Evolutionary conservation across 345 rosid genomes (phyloP).

Genomic region (Anacardium occidentale): DNA sequence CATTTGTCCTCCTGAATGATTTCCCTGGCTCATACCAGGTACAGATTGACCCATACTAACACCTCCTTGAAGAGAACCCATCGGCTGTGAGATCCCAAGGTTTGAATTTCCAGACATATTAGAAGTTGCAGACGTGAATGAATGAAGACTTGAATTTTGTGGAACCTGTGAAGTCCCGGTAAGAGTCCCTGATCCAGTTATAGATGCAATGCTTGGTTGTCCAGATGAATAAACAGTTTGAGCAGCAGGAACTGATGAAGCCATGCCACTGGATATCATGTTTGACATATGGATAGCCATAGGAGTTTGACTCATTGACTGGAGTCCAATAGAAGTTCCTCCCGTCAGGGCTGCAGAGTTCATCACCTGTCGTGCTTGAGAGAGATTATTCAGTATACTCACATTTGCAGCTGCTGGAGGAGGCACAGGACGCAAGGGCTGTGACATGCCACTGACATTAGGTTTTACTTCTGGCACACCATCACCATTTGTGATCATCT

Average conservation of each 20-base stretch:
- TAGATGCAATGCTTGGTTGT: slow-evolving; percentile 57
- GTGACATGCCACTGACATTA: slow-evolving; percentile 62
- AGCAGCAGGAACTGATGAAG: slow-evolving; percentile 74
- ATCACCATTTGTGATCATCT: slow-evolving; percentile 55
- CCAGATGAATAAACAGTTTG: slow-evolving; percentile 77
- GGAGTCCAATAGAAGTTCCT: slow-evolving; percentile 80
- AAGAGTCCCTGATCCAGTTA: slow-evolving; percentile 63
- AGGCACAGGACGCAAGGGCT: slow-evolving; percentile 64
- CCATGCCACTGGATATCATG: slow-evolving; percentile 92
- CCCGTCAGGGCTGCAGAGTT: slow-evolving; percentile 82
- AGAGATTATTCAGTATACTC: slow-evolving; percentile 82
- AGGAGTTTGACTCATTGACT: slow-evolving; percentile 71
- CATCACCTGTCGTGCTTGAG: slow-evolving; percentile 87
- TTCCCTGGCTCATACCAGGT: slow-evolving; percentile 80
- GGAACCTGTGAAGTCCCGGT: slow-evolving; percentile 62
- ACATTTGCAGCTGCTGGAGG: slow-evolving; percentile 85
- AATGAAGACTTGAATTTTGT: slow-evolving; percentile 53
- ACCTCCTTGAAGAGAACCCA: slow-evolving; percentile 52
- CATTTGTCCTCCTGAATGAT: slow-evolving; percentile 72
- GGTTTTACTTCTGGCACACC: slow-evolving; percentile 78
- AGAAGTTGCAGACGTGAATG: slow-evolving; percentile 58
- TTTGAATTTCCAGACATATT: slow-evolving; percentile 64
- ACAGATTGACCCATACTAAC: slow-evolving; percentile 50
- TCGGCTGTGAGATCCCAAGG: slow-evolving; percentile 74
- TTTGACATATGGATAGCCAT: slow-evolving; percentile 94